Base-by-base conservation (phyloP, 257 asterid genomes). In the Vinca minor region DNA sequence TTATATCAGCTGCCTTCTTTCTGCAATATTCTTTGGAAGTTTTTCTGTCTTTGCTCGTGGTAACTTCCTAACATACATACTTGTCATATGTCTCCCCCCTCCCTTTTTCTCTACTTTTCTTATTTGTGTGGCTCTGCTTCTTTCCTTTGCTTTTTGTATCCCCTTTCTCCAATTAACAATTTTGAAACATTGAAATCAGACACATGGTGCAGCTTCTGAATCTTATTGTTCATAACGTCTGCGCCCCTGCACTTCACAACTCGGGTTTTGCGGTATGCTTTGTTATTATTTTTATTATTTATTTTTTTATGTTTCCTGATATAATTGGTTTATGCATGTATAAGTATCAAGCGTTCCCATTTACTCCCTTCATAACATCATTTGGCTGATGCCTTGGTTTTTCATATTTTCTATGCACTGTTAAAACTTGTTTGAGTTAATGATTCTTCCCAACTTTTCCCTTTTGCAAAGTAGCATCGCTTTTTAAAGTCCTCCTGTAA, bases 191-290 rank as follows among this genome's bases (percentile, higher is more conserved):
- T 72, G 74, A 64, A 73, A 69, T 44, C 97, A 92, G 98, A 64
- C 84, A 87, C 59, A 89, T 89, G 96, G 98, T 85, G 83, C 97
- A 87, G 66, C 94, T 93, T 65, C 79, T 93, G 60, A 85, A 89
- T 78, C 96, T 89, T 67, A 76, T 93, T 41, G 75, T 93, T 70
- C 92, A 72, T 29, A 77, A 75, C 66, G 83, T 87, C 38, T 83
- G 95, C 67, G 87, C 94, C 69, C 98, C 98, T 60, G 91, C 92
- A 57, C 95, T 93, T 73, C 96, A 93, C 80, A 84, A 87, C 80
- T 89, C 96, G 36, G 98, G 98, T 36, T 93, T 93, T 83, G 98
- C 98, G 91, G 98, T 93, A 87, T 63, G 91, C 69, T 55, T 59
- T 7, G 66, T 31, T 57, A 44, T 38, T 34, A 34, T 34, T 2